Evolutionary conservation across 2,329 filamentous ascomycete species (phyloP).

Genomic region (Fusarium oligoseptatum): DNA sequence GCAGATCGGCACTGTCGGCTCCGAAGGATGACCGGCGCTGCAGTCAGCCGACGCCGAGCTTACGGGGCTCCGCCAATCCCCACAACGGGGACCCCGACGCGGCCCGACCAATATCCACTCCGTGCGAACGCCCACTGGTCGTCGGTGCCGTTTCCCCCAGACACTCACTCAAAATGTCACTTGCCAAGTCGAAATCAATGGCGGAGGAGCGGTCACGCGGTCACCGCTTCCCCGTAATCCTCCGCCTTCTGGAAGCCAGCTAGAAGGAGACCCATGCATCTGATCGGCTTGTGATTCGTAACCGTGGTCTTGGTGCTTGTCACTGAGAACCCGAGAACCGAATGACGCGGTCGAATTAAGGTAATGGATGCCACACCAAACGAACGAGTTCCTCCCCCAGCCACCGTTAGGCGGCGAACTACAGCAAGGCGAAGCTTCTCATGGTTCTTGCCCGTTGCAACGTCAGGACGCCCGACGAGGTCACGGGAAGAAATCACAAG

Average conservation of each 20-base stretch:
- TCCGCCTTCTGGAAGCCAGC: constrained; percentile 34
- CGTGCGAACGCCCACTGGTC: not conserved
- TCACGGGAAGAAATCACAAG: constrained; percentile 30
- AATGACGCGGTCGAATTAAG: constrained; percentile 31
- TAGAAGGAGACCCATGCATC: constrained; percentile 30
- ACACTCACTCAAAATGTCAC: not conserved
- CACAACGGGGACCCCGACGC: constrained; percentile 35
- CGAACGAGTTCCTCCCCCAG: constrained; percentile 26
- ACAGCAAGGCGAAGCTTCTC: constrained; percentile 15
- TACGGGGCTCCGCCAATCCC: constrained; percentile 19
- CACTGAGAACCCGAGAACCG: not conserved
- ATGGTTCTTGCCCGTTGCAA: constrained; percentile 17
- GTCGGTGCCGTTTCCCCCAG: constrained; percentile 7
- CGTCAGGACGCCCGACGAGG: constrained; percentile 23
- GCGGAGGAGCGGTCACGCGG: constrained; percentile 18
- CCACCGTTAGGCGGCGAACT: constrained; percentile 19
- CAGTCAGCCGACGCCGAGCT: constrained; percentile 15
- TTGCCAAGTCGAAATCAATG: constrained; percentile 27
- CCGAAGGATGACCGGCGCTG: constrained; percentile 34
- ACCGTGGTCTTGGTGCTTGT: not conserved
- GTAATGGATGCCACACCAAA: constrained; percentile 28
- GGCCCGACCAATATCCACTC: constrained; percentile 4
- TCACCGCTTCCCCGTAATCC: constrained; percentile 15
- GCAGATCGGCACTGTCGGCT: constrained; percentile 35
- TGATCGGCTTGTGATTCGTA: constrained; percentile 28